These are phyloP conservation scores for Apophysomyces ossiformis DNA, from an alignment of 371 early-diverging fungal genomes.

Conservation along the genomic window DNA sequence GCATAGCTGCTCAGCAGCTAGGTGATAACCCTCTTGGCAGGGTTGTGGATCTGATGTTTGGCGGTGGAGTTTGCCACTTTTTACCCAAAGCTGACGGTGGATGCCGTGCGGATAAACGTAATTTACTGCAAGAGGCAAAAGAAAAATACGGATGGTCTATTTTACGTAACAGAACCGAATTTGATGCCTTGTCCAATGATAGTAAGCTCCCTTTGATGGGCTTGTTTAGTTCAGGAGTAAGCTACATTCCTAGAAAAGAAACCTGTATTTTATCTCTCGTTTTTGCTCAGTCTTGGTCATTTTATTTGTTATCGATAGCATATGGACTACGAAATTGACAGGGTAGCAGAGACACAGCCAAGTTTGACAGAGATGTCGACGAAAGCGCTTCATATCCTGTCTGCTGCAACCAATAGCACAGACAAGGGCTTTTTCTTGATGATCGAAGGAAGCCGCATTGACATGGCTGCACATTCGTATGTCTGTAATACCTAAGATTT, in stretches of 20 bases:
- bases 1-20: slow-evolving; percentile 85
- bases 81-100: slow-evolving; percentile 61
- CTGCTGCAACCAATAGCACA: slow-evolving; percentile 32
- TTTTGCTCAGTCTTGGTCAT: not conserved
- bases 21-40: slow-evolving; percentile 82
- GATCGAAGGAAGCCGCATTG: slow-evolving; percentile 95
- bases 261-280: not conserved
- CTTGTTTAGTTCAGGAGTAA: slow-evolving; percentile 70
- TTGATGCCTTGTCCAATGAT: slow-evolving; percentile 53
- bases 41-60: slow-evolving; percentile 84
- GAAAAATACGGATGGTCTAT: slow-evolving; percentile 66
- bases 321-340: slow-evolving; percentile 91
- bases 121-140: slow-evolving; percentile 63
- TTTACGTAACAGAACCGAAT: slow-evolving; percentile 50
- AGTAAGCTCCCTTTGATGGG: slow-evolving; percentile 74
- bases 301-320: slow-evolving; percentile 47
- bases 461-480: slow-evolving; percentile 82
- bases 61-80: slow-evolving; percentile 90
- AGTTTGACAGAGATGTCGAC: slow-evolving; percentile 84
- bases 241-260: slow-evolving; percentile 10
- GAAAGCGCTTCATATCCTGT: slow-evolving; percentile 75
- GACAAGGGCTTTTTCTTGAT: slow-evolving; percentile 90
- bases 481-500: slow-evolving; percentile 15
- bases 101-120: slow-evolving; percentile 75
- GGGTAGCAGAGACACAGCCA: slow-evolving; percentile 71